phyloP scores from a whole-genome alignment of 2,329 filamentous ascomycete genomes.

The Phaeomoniella chlamydospora region DNA sequence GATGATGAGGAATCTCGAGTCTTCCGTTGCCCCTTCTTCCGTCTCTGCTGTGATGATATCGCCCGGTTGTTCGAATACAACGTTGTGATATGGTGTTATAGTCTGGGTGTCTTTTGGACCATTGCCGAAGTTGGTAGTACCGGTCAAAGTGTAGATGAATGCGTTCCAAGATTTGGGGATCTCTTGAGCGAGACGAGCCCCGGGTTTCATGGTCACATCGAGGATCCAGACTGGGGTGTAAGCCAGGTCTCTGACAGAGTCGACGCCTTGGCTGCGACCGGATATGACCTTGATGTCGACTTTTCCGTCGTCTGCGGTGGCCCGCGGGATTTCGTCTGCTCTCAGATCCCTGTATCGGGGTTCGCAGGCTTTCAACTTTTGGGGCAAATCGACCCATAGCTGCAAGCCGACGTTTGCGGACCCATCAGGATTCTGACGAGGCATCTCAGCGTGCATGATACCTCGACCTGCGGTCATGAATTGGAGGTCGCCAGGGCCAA shows the following conservation, averaged over 20 bases:
- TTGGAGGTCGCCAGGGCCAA: constrained; percentile 77
- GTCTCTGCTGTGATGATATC: constrained; percentile 62
- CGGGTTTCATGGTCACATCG: constrained; percentile 67
- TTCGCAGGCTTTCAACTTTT: constrained; percentile 71
- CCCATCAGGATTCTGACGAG: constrained; percentile 61
- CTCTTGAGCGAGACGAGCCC: constrained; percentile 60
- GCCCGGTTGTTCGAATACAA: constrained; percentile 70
- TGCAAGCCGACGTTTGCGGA: constrained; percentile 75
- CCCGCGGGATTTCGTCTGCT: constrained; percentile 63
- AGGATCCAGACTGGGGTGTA: constrained; percentile 97
- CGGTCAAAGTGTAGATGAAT: constrained; percentile 75
- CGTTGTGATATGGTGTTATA: constrained; percentile 66
- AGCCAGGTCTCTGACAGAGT: constrained; percentile 76
- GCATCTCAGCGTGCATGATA: constrained; percentile 95
- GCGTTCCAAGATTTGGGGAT: constrained; percentile 76
- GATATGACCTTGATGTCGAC: constrained; percentile 83
- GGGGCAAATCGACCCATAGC: constrained; percentile 86
- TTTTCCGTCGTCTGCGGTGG: constrained; percentile 54
- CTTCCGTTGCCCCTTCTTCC: constrained; percentile 45
- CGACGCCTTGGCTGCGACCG: constrained; percentile 68
- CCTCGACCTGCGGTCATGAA: constrained; percentile 94
- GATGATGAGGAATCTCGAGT: constrained; percentile 45
- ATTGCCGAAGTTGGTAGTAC: constrained; percentile 44
- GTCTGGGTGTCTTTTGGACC: constrained; percentile 23
- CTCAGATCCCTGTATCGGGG: constrained; percentile 80